phyloP scores from a whole-genome alignment of 805 yeast species.

The Cyberlindnera suaveolens region DNA sequence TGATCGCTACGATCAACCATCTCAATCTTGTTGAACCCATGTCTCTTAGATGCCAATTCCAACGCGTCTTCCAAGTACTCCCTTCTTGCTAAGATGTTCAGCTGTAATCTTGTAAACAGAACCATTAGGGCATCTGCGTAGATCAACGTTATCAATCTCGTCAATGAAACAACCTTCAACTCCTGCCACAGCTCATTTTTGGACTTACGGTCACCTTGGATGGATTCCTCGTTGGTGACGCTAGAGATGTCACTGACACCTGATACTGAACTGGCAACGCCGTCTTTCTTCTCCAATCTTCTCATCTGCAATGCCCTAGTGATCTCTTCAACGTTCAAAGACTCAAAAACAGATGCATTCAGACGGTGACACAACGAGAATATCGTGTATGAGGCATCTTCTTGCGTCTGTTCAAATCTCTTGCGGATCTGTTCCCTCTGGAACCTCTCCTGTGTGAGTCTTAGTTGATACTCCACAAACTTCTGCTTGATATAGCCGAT shows the following conservation, averaged over 20 bases:
- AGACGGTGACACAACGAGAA: constrained; percentile 77
- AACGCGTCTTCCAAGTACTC: constrained; percentile 79
- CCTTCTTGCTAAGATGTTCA: constrained; percentile 82
- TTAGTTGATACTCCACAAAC: constrained; percentile 43
- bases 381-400: constrained; percentile 80
- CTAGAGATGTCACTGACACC: constrained; percentile 9
- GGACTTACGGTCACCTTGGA: constrained; percentile 25
- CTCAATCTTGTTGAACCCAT: constrained; percentile 24
- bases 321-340: constrained; percentile 64
- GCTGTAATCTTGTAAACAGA: constrained; percentile 77
- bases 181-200: constrained; percentile 80
- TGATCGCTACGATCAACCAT: constrained; percentile 14
- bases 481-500: constrained; percentile 38
- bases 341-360: constrained; percentile 53
- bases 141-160: constrained; percentile 64
- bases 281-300: constrained; percentile 31
- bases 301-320: constrained; percentile 64
- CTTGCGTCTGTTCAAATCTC: constrained; percentile 86
- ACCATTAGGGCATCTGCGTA: constrained; percentile 65
- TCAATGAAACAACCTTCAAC: constrained; percentile 65
- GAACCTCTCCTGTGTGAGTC: constrained; percentile 49
- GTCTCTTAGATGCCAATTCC: constrained; percentile 49
- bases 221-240: constrained; percentile 20
- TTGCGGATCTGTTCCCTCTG: constrained; percentile 67
- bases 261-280: constrained; percentile 3